Percentiles rank a stretch among this genome's conserved stretches.
phyloP scores from a whole-genome alignment of 2,329 filamentous ascomycete species.

The Aureobasidium namibiae region DNA sequence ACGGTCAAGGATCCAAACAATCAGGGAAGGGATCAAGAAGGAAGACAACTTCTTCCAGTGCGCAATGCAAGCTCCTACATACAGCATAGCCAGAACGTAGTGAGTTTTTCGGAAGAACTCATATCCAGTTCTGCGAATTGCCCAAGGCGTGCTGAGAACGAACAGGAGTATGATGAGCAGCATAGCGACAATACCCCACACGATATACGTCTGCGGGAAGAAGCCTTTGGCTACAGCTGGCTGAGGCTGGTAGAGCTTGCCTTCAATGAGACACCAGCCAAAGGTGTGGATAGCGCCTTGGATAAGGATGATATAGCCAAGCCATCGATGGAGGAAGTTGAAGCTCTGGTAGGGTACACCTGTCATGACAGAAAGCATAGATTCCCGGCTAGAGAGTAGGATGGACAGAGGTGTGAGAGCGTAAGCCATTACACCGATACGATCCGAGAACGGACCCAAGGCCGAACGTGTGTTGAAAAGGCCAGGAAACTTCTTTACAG shows the following conservation, averaged over 20 bases:
- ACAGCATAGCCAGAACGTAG: slow-evolving; percentile 64
- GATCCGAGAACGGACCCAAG: slow-evolving; percentile 61
- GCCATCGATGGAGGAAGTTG: slow-evolving; percentile 70
- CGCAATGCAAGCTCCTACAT: slow-evolving; percentile 66
- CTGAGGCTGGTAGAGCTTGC: slow-evolving; percentile 62
- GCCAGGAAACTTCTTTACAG: slow-evolving; percentile 49
- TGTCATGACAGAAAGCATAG: slow-evolving; percentile 59
- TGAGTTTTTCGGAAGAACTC: slow-evolving; percentile 70
- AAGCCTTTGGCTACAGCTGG: slow-evolving; percentile 50
- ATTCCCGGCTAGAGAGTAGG: slow-evolving; percentile 59
- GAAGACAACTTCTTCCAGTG: slow-evolving; percentile 63
- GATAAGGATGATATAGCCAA: slow-evolving; percentile 62
- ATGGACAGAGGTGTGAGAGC: slow-evolving; percentile 65
- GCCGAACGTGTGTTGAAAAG: slow-evolving; percentile 61
- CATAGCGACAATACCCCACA: slow-evolving; percentile 66
- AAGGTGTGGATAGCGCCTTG: slow-evolving; percentile 64
- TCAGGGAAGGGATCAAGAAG: slow-evolving; percentile 58
- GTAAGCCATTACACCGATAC: slow-evolving; percentile 62
- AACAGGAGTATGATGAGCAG: slow-evolving; percentile 54
- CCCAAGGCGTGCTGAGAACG: slow-evolving; percentile 50
- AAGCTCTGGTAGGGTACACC: slow-evolving; percentile 70
- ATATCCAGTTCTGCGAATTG: slow-evolving; percentile 61
- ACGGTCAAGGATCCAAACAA: slow-evolving; percentile 59
- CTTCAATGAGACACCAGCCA: slow-evolving; percentile 60
- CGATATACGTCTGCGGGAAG: slow-evolving; percentile 58